Evolutionary conservation across 2,329 filamentous ascomycete species (phyloP), one percentile per base, ranked within the genome.

Genomic region (Alternaria gaisen): DNA sequence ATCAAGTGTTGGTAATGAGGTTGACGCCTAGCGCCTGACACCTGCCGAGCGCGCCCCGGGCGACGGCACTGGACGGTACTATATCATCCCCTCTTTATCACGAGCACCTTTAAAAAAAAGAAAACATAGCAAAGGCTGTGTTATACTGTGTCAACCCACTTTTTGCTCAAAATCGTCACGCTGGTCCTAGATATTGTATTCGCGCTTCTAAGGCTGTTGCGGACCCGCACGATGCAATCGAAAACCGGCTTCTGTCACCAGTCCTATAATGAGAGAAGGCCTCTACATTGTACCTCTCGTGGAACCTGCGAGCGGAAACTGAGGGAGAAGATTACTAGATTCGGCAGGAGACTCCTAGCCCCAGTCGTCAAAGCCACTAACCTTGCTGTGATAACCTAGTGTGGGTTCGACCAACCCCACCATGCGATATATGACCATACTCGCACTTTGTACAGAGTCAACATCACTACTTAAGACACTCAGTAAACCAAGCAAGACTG

Each of bases 391-490:
- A 16, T 36, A 43, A 28, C 26, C 40, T 56, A 56, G 26, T 38
- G 53, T 55, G 26, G 16, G 32, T 26, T 51, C 47, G 9, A 36
- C 24, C 43, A 48, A 50, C 53, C 53, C 53, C 53, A 34, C 53
- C 32, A 32, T 43, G 24, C 26, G 26, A 14, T 40, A 38, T n/a
- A 9, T 26, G 11, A 55, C n/a, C 6, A 28, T 46, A 8, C 24
- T 20, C 14, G 30, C 26, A n/a, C 44, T 24, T 18, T 18, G n/a
- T 22, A 34, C 26, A 26, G n/a, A 42, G 8, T 14, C n/a, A 16
- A 18, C 9, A n/a, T n/a, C n/a, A 38, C 32, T n/a, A 47, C 9
- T 38, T 38, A 16, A 38, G 9, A 18, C n/a, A 2, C 11, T 5
- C 9, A 38, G 8, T 7, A 18, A 38, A 38, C 6, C 16, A n/a